Conservation (phyloP, 257 asterid genomes). For the Ilex asprella region DNA sequence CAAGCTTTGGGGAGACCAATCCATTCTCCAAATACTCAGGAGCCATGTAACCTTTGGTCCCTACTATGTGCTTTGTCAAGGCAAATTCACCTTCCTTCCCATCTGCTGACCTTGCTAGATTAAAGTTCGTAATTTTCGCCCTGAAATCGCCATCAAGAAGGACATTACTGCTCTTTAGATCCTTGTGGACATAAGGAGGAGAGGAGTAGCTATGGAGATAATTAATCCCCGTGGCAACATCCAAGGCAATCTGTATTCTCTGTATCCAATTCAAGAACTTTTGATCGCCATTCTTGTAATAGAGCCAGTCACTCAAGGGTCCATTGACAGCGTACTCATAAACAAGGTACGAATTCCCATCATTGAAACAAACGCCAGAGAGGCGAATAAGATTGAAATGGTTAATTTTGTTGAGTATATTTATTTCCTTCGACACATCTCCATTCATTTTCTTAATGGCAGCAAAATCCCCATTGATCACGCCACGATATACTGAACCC, state of each 20-base stretch:
- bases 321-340: slow-evolving; percentile 83
- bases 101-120: slow-evolving; percentile 65
- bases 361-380: slow-evolving; percentile 69
- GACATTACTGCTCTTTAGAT: slow-evolving; percentile 56
- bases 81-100: slow-evolving; percentile 63
- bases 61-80: slow-evolving; percentile 82
- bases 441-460: slow-evolving; percentile 88
- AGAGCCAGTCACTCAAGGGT: slow-evolving; percentile 49
- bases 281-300: slow-evolving; percentile 8
- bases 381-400: slow-evolving; percentile 83
- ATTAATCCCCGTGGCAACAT: slow-evolving; percentile 72
- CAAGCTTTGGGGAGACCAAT: slow-evolving; percentile 66
- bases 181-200: slow-evolving; percentile 80
- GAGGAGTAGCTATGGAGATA: slow-evolving; percentile 78
- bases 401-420: slow-evolving; percentile 63
- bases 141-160: slow-evolving; percentile 61
- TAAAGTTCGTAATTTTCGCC: slow-evolving; percentile 67
- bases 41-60: slow-evolving; percentile 96
- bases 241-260: slow-evolving; percentile 63
- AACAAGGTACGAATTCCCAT: slow-evolving; percentile 77
- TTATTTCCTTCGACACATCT: slow-evolving; percentile 72
- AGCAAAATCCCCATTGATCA: slow-evolving; percentile 71
- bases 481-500: slow-evolving; percentile 75
- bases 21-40: slow-evolving; percentile 96
- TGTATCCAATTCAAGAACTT: slow-evolving; percentile 44